Conservation (phyloP, 495 filamentous ascomycete species). For the Neurospora sp. region DNA sequence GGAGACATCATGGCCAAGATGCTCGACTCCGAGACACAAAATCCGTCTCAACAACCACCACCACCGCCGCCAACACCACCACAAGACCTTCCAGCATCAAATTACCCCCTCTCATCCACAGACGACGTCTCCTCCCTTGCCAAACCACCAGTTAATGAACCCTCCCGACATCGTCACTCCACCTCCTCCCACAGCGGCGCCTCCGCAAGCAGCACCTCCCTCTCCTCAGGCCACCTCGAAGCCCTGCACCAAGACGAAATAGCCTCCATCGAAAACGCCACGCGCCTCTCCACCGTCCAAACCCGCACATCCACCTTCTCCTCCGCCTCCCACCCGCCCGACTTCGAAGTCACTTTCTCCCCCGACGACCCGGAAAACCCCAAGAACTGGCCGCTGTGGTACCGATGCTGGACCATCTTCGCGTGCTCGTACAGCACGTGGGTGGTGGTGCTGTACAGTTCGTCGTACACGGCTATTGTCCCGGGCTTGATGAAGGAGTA, state of each 20-base stretch:
- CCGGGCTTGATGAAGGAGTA: slow-evolving; percentile 61
- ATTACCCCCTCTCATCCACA: not conserved
- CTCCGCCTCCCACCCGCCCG: slow-evolving; percentile 48
- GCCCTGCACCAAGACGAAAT: slow-evolving; percentile 20
- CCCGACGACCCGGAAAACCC: slow-evolving; percentile 61
- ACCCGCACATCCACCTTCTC: slow-evolving; percentile 47
- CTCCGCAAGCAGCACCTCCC: not conserved
- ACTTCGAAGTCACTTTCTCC: slow-evolving; percentile 69
- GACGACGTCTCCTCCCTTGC: not conserved
- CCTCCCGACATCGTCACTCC: not conserved
- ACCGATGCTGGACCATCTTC: slow-evolving; percentile 52
- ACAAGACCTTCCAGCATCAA: not conserved
- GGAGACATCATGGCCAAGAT: not conserved
- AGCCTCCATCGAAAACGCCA: slow-evolving; percentile 24
- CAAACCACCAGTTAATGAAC: not conserved
- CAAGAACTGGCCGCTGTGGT: slow-evolving; percentile 61
- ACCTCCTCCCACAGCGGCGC: not conserved
- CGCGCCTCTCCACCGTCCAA: slow-evolving; percentile 9
- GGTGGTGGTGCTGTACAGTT: slow-evolving; percentile 69
- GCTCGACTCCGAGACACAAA: not conserved
- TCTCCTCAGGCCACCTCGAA: slow-evolving; percentile 12
- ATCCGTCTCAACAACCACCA: not conserved
- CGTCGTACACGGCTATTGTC: slow-evolving; percentile 64
- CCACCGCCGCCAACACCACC: not conserved
- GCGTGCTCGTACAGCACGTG: slow-evolving; percentile 64